Base-by-base conservation (phyloP, 352 stramenopile genomes). In the Bremia lactucae region DNA sequence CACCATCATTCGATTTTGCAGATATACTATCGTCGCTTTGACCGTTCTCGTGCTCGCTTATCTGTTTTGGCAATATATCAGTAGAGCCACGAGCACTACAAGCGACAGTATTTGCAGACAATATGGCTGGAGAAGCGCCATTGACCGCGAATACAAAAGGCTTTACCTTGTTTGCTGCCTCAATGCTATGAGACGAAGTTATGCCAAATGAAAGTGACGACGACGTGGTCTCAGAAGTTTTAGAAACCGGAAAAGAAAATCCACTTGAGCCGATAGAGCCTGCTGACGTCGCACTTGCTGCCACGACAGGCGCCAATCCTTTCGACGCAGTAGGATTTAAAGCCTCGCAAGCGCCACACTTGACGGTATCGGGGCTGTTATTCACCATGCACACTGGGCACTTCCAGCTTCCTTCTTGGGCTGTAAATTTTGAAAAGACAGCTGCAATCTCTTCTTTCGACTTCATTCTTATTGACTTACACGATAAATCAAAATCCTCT, bases 391-490 rank as follows among this genome's bases (percentile, higher is more conserved):
- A 85, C 18, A 52, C 31, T 5, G 26, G 45, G 36, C 72, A 85
- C 36, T 79, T 82, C 72, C 72, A 85, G 16, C 55, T 68, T 26
- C 72, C 72, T 46, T 79, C 67, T 21, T 62, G 59, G 9, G 57
- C 52, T 24, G 57, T 54, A 26, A 79, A 79, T 36, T 67, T 83
- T 4, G 49, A 60, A 21, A 80, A 65, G 3, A 46, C 71, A n/a
- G 55, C 64, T n/a, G 52, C 52, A 34, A 77, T 78, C 23, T 80
- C 71, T 11, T 65, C 55, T 13, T 66, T 50, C 18, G 65, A 73
- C 31, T 79, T 81, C 62, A 80, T 72, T 31, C 52, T 41, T 6
- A 49, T 38, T 3, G 35, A 31, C 9, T 18, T n/a, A 9, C 26
- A 55, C 7, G 50, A 31, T 13, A 22, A 38, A 44, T 42, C n/a